These are phyloP conservation scores for Cadophora gregata DNA, from an alignment of 2,329 filamentous ascomycete genomes.

Conservation along the genomic window DNA sequence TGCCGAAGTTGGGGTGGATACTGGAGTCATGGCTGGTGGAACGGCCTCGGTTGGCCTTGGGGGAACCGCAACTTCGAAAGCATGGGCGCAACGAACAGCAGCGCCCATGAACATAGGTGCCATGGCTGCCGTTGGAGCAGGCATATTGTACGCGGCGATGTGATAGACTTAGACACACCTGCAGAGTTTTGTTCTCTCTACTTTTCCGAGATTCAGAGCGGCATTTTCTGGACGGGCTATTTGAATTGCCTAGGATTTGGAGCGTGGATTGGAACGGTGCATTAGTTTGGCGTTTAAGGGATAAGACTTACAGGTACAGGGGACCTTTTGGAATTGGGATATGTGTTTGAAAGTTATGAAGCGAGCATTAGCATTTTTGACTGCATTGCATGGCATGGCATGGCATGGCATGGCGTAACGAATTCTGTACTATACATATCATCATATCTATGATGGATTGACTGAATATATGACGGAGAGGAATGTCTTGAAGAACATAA, in stretches of 20 bases:
- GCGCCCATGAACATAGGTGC: conserved; percentile 23
- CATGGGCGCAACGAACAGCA: conserved; percentile 17
- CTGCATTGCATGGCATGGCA: conserved; percentile 12
- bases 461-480: conserved; percentile 3
- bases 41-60: conserved; percentile 18
- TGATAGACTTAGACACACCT: conserved; percentile 17
- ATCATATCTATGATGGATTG: neutral
- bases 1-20: conserved; percentile 48
- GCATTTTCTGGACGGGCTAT: conserved; percentile 22
- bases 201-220: conserved; percentile 11
- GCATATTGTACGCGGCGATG: conserved; percentile 39
- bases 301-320: conserved; percentile 19
- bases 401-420: conserved; percentile 11
- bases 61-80: conserved; percentile 31
- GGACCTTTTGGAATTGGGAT: conserved; percentile 10
- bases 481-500: neutral
- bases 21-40: conserved; percentile 26
- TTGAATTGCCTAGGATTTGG: neutral
- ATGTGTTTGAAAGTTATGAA: neutral
- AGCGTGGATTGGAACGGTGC: conserved; percentile 14
- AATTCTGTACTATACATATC: conserved; percentile 4
- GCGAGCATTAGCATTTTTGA: conserved; percentile 15
- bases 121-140: conserved; percentile 28
- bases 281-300: conserved; percentile 15
- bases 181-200: neutral